Evolutionary conservation across 768 basidiomycete genomes (phyloP), one percentile per base, ranked within the genome.

Genomic region (Hygrophoropsis aurantiaca): DNA sequence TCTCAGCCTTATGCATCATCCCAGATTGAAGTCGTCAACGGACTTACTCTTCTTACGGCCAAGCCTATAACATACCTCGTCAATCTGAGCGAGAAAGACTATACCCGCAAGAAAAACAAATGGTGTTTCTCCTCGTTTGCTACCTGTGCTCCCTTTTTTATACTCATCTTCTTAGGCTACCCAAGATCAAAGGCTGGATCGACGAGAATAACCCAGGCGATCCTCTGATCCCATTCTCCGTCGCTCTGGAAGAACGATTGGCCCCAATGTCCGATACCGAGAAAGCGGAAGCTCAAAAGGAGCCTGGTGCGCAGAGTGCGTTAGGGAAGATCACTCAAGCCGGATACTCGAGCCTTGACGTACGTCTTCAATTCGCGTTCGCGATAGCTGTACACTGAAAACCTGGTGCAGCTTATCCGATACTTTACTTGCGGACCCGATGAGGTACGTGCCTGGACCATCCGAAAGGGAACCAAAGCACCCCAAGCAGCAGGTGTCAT

Each of bases 141-240:
- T 8, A 8, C 7, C 20, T 11, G 21, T 11, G 7, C 41, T 16
- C 30, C 3, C 3, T 15, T 8, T 21, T 43, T 19, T 37, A 38
- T 35, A 39, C 13, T 13, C 46, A 23, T 20, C 19, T 16, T n/a
- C 16, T 6, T 46, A 90, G 88, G 90, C 71, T 98, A 25, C 80
- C 94, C 16, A 97, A 95, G 74, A 98, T 98, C 77, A 97, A 97
- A 66, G 88, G 71, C 23, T 99, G 97, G 97, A 95, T 99, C 60
- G 94, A 97, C 71, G 79, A 84, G 61, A 81, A 98, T 73, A 97
- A 97, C 73, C 85, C 95, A 2, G 97, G 97, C 42, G 97, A 99
- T 59, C 81, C 84, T 15, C 80, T 99, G 52, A 95, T 99, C 55
- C 97, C 97, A 11, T 97, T 98, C 76, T 94, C 92, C 23, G 97